Base-by-base conservation (phyloP, 192 early-diverging fungal genomes). In the Coemansia sp. region DNA sequence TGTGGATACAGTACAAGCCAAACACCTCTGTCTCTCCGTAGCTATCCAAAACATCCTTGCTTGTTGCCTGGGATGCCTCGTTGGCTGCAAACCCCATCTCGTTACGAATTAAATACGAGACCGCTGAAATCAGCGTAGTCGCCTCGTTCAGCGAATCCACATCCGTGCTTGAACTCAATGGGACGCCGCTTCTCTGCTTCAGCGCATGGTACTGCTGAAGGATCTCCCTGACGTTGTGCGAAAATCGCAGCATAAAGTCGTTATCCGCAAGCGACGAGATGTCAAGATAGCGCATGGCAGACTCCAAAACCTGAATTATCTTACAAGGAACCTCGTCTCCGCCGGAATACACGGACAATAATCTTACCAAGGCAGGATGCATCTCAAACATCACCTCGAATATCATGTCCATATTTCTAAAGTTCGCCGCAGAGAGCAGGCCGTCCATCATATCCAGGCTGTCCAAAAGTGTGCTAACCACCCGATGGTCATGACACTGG, bases 371-470 rank as follows among this genome's bases (percentile, higher is more conserved):
- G 39, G 71, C 48, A 5, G 74, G 75, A 20, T 73, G 65, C 34
- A 77, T 39, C 48, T 82, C 79, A 67, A 82, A 82, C 41, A 82
- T 48, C 61, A 82, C 36, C 15, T 64, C 71, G 53, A 82, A 73
- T 5, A 74, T 18, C 62, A 76, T 76, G 20, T 74, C 68, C 79
- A 82, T 74, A 26, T 82, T 82, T 20, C 67, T 62, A 23, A 68
- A 67, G 66, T 72, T 82, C 35, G 79, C 79, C 1, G 79, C 75
- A 4, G 74, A 49, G n/a, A 82, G 65, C 12, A 82, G 72, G 24
- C 79, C 79, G 45, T 82, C 79, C 61, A 82, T 60, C 79, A 82
- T 82, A n/a, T 82, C 79, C 35, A 82, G 71, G 3, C 79, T 75
- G n/a, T 76, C 79, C 20, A 82, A 62, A 39, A 82, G 15, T 23